Evolutionary conservation across 805 yeast species (phyloP).

Genomic region (Nakazawaea sp.): DNA sequence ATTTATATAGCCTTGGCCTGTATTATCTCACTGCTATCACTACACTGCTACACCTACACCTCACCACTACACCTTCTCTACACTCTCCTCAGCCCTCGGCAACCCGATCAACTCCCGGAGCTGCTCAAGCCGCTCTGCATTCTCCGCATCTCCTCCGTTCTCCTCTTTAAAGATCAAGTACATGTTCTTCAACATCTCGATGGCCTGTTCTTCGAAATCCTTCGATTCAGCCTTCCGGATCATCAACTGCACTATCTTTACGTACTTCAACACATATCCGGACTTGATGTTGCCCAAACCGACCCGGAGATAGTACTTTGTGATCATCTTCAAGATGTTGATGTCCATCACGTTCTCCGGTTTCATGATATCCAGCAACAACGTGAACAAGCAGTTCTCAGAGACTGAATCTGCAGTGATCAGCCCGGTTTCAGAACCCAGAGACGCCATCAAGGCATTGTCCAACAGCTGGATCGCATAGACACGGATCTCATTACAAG

Average conservation of each 20-base stretch:
- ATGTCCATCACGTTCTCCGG: slow-evolving; percentile 33
- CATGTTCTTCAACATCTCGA: slow-evolving; percentile 26
- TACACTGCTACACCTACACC: no score
- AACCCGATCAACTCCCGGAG: slow-evolving; percentile 5
- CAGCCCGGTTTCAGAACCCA: slow-evolving; percentile 24
- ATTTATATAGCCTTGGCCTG: no score
- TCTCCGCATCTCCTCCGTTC: slow-evolving; percentile 14
- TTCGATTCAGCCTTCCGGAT: slow-evolving; percentile 11
- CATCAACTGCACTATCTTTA: slow-evolving; percentile 11
- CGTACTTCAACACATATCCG: slow-evolving; percentile 9
- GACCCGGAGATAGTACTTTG: slow-evolving; percentile 10
- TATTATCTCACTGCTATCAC: no score
- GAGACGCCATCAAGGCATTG: slow-evolving; percentile 36
- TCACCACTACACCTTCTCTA: not conserved
- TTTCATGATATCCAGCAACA: slow-evolving; percentile 57
- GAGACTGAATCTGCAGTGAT: slow-evolving; percentile 50
- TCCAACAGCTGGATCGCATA: slow-evolving; percentile 61
- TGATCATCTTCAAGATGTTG: slow-evolving; percentile 22
- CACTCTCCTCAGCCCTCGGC: not conserved
- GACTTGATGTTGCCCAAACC: slow-evolving; percentile 6
- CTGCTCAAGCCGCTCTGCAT: slow-evolving; percentile 15
- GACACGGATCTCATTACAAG: slow-evolving; percentile 69
- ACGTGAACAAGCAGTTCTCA: slow-evolving; percentile 70
- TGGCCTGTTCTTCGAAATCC: slow-evolving; percentile 23
- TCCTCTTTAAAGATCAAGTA: slow-evolving; percentile 20